Base-by-base conservation (phyloP, 2,329 filamentous ascomycete species). In the Diaporthe sp. region DNA sequence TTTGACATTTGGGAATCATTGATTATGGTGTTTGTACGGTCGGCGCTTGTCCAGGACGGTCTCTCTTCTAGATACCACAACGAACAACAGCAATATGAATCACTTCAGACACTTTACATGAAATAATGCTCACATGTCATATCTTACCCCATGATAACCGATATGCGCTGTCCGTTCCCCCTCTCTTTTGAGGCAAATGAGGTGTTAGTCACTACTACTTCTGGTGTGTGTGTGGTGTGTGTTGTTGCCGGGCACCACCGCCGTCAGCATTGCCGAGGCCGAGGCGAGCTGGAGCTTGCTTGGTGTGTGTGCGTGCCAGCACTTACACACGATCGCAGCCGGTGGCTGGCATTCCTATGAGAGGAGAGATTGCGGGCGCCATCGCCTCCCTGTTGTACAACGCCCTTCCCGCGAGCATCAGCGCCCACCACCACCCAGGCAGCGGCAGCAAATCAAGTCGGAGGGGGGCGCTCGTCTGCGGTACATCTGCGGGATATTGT, bases 51-150 rank as follows among this genome's bases (percentile, higher is more conserved):
- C 64, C 64, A 54, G 64, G 47, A 68, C 64, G 47, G 47, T 68
- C 33, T 68, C 45, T 67, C 33, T 52, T 52, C 47, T 68, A 68
- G 64, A 68, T 68, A 68, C 64, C 64, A 67, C 64, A 68, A 68
- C 15, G 64, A 40, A 54, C 15, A 68, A 15, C 15, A 68, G 10
- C 64, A 68, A 68, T 30, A 68, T 54, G 64, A 54, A 68, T 68
- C 47, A 68, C 64, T 68, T 68, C 64, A 68, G 13, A 68, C 33
- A 67, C 45, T 19, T 38, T 2, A 25, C 61, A 52, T 35, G 10
- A 10, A 13, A 25, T 13, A 13, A 13, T 3, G n/a, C 47, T 68
- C 64, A 54, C 47, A 28, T 68, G 22, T 54, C 47, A 68, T 28
- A 40, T 54, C 33, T 68, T 15, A 10, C n/a, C 47, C 2, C 33